Evolutionary conservation across 177 flowering plant genomes (phyloP).

Genomic region (Tripterygium wilfordii): DNA sequence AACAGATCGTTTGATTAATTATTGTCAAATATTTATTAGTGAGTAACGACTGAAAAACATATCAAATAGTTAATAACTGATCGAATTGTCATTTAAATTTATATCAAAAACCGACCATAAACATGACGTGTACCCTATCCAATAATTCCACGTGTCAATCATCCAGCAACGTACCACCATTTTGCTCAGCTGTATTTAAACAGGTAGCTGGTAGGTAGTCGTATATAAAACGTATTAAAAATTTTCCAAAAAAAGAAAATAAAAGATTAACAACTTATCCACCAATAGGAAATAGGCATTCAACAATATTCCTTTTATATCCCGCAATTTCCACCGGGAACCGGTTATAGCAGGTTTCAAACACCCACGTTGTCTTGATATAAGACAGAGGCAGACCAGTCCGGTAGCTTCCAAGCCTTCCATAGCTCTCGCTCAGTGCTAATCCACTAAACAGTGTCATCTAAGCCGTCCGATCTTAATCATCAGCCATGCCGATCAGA

Average conservation of each 20-base stretch:
- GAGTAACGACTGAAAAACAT: too few species aligned
- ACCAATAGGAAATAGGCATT: constrained; percentile 5
- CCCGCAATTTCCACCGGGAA: not conserved
- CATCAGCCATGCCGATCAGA: constrained; percentile 25
- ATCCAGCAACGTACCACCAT: too few species aligned
- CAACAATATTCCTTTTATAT: not conserved
- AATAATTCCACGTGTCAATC: constrained; percentile 3
- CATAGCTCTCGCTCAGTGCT: not conserved
- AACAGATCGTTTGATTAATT: too few species aligned
- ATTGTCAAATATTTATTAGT: too few species aligned
- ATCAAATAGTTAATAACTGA: too few species aligned
- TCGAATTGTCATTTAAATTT: too few species aligned
- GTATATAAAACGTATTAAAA: too few species aligned
- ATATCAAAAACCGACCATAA: too few species aligned
- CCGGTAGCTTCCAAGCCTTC: not conserved
- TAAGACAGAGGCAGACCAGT: not conserved
- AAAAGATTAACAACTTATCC: constrained; percentile 2
- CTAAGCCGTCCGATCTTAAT: constrained; percentile 1
- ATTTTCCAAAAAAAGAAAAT: not conserved
- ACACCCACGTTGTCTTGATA: not conserved
- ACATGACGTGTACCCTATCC: constrained; percentile 6
- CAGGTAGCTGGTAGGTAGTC: too few species aligned
- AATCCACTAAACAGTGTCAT: not conserved
- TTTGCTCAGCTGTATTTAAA: constrained; percentile 4
- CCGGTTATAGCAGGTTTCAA: constrained; percentile 12